Evolutionary conservation across 2,329 filamentous ascomycete genomes (phyloP), one percentile per base, ranked within the genome.

Genomic region (Trichoderma guizhouense): DNA sequence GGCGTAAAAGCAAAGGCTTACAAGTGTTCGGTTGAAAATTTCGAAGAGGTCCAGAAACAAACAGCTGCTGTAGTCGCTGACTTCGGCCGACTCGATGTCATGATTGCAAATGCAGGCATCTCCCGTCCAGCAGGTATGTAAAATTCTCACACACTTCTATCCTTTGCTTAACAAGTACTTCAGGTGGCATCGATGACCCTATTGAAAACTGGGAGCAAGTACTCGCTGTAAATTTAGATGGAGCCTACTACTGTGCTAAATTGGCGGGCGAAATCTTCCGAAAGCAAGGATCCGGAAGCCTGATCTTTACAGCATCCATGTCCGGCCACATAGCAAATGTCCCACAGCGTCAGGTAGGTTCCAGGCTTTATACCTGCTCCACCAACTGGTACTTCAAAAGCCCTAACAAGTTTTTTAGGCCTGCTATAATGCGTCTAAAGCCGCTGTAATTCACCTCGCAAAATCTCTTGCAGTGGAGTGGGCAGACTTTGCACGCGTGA

Each of bases 381-480:
- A 47, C 3, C n/a, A 47, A 47, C 18, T 6, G 43, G 43, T 21
- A 9, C 43, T 47, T 6, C n/a, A 47, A 18, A 47, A 47, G 9
- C 18, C n/a, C n/a, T 47, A 2, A 47, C 43, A 47, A 43, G 18
- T 47, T n/a, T n/a, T 47, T 47, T 47, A 47, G 43, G 43, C 76
- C 73, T 82, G 81, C 11, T 85, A 84, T 69, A 85, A 85, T 70
- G 79, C 83, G 9, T 82, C 80, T 65, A 85, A 84, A 74, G 83
- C 82, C 2, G 84, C 24, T 26, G 43, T 61, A 3, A 79, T 83
- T 3, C 83, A 84, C 62, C 76, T 85, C 21, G 78, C 80, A n/a
- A 82, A 82, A 75, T 81, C 78, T 61, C 75, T 84, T 15, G 78
- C 83, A 3, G 83, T 84, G 9, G 83, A 85, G 73, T 85, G 83